These are phyloP conservation scores for Penicillium bialowiezense DNA, from an alignment of 495 filamentous ascomycete species.

Conservation along the genomic window DNA sequence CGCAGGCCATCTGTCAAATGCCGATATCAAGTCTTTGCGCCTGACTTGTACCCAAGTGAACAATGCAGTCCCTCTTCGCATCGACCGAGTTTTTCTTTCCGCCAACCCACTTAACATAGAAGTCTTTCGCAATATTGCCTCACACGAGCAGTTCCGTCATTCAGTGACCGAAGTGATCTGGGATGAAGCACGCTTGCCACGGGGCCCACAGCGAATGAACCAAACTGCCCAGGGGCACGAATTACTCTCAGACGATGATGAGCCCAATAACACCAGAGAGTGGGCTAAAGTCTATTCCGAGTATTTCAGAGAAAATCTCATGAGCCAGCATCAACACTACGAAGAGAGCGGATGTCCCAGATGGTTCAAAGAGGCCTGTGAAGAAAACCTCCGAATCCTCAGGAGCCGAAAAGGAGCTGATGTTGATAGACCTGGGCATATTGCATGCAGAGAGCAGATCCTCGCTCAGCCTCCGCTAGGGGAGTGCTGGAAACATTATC, in stretches of 20 bases:
- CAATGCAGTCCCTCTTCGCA: constrained; percentile 6
- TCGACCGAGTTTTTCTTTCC: constrained; percentile 14
- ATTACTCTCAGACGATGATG: too few relatives aligned
- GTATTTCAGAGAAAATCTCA: neutral
- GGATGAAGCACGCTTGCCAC: constrained; percentile 14
- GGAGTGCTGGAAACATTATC: constrained; percentile 17
- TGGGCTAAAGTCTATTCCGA: neutral
- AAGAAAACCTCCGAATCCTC: constrained; percentile 11
- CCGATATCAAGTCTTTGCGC: constrained; percentile 11
- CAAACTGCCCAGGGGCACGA: too few relatives aligned
- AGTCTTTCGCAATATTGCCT: constrained; percentile 11
- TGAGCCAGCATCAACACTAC: constrained; percentile 6
- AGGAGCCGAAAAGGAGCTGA: constrained; percentile 9
- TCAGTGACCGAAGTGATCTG: constrained; percentile 14
- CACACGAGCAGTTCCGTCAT: constrained; percentile 11
- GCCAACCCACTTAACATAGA: constrained; percentile 13
- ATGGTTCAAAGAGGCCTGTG: constrained; percentile 18
- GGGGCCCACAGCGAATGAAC: neutral
- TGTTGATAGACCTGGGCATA: constrained; percentile 14
- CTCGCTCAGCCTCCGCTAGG: constrained; percentile 5
- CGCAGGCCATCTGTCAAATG: constrained; percentile 3
- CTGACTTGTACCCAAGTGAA: constrained; percentile 7
- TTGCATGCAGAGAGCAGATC: constrained; percentile 6
- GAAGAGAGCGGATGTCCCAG: constrained; percentile 10
- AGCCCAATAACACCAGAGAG: too few relatives aligned